Percentiles rank a stretch among this genome's conserved stretches.
These are phyloP conservation scores for Pseudonitzschia pungens DNA, from an alignment of 108 stramenopile species.

Conservation along the genomic window DNA sequence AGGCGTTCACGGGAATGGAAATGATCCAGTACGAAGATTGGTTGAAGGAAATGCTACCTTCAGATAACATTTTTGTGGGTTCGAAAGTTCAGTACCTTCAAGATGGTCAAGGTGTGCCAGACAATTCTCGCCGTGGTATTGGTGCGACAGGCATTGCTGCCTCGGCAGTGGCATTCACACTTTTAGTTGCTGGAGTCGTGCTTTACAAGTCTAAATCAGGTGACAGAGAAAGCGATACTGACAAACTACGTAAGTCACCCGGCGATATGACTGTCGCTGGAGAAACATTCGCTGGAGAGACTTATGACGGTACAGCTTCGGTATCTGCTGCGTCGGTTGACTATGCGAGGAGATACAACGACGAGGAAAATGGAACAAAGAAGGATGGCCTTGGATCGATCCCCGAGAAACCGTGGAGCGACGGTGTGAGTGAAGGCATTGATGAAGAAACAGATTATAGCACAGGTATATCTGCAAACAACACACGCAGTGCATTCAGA, in stretches of 20 bases:
- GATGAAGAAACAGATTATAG: background rate
- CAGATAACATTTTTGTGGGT: constrained; percentile 21
- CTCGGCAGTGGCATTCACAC: constrained; percentile 27
- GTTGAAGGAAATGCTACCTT: constrained; percentile 8
- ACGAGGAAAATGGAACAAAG: constrained; percentile 12
- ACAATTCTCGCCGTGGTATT: constrained; percentile 1
- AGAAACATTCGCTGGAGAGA: constrained; percentile 36
- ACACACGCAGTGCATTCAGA: constrained; percentile 9
- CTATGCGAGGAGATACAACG: constrained; percentile 10
- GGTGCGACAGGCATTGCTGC: constrained; percentile 27
- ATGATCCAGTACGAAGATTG: constrained; percentile 22
- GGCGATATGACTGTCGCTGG: constrained; percentile 39
- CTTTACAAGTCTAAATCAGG: constrained; percentile 21
- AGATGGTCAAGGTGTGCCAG: background rate
- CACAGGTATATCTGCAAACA: background rate
- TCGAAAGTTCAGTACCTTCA: constrained; percentile 14
- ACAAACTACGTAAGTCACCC: constrained; percentile 21
- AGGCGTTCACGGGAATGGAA: constrained; percentile 29
- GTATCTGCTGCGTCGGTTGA: constrained; percentile 26
- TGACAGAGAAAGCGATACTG: background rate
- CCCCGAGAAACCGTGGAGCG: constrained; percentile 13
- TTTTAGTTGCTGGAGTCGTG: constrained; percentile 29
- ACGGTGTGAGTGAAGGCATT: background rate
- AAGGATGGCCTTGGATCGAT: constrained; percentile 21
- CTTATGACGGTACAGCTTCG: constrained; percentile 32